These are phyloP conservation scores for Elaeagnus macrophylla DNA, from an alignment of 306 rosid species.

Conservation along the genomic window DNA sequence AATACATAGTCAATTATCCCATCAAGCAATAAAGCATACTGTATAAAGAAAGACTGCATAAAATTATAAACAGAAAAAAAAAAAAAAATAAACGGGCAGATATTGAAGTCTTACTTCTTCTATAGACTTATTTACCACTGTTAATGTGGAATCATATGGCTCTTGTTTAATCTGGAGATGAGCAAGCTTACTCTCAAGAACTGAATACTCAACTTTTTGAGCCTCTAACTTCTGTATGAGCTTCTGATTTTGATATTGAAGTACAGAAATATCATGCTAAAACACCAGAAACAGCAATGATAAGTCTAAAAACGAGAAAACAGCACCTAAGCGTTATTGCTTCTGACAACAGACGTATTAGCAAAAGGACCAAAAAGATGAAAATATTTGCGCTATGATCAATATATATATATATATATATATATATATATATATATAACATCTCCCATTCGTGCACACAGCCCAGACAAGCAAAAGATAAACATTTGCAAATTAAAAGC, in stretches of 20 bases:
- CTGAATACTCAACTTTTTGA: conserved; percentile 65
- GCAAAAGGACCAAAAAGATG: conserved; percentile 1
- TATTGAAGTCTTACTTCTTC: conserved; percentile 40
- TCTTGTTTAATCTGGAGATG: conserved; percentile 58
- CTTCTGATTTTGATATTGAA: conserved; percentile 88
- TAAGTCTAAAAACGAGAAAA: neutral
- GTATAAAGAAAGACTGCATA: conserved; percentile 7
- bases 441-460: neutral
- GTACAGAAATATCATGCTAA: conserved; percentile 76
- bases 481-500: neutral
- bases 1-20: conserved; percentile 15
- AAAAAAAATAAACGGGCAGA: conserved; percentile 8
- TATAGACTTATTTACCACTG: conserved; percentile 64
- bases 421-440: too few relatives aligned
- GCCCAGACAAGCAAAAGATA: too few relatives aligned
- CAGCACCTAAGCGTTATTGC: too few relatives aligned
- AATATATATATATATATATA: neutral
- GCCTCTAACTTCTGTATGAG: conserved; percentile 80
- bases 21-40: conserved; percentile 20
- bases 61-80: conserved; percentile 3
- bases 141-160: conserved; percentile 50
- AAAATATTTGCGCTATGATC: neutral
- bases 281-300: conserved; percentile 20
- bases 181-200: conserved; percentile 51
- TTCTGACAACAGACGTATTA: neutral